Evolutionary conservation across 2,329 filamentous ascomycete species (phyloP).

Genomic region (Leptographium wingfieldii): DNA sequence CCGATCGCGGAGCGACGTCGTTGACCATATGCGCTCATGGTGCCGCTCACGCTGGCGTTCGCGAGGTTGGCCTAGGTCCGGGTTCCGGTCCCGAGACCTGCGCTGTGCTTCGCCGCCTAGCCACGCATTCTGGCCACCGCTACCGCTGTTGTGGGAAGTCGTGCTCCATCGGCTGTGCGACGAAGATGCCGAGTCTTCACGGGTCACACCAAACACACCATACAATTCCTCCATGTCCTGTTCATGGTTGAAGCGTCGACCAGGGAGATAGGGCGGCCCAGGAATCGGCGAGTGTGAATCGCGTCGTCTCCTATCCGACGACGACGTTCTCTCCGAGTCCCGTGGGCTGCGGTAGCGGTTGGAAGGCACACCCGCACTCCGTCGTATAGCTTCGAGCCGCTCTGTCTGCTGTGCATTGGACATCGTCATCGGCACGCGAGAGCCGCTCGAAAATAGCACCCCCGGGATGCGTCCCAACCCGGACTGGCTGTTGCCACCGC

Average conservation of each 20-base stretch:
- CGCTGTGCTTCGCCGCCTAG: background rate
- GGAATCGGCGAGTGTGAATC: constrained; percentile 1
- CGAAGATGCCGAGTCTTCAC: background rate
- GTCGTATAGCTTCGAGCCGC: background rate
- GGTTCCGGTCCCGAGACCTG: background rate
- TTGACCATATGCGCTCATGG: background rate
- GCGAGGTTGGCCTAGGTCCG: background rate
- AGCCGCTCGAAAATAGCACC: background rate
- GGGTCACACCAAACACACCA: background rate
- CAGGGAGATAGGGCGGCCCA: background rate
- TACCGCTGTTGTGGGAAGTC: background rate
- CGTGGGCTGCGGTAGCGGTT: constrained; percentile 1
- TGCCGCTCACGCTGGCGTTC: background rate
- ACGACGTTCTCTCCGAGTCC: background rate
- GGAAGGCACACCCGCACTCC: background rate
- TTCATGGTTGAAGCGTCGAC: background rate
- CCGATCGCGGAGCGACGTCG: background rate
- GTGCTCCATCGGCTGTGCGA: background rate
- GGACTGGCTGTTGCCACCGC: no score
- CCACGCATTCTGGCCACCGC: background rate
- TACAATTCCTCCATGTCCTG: background rate
- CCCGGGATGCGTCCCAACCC: no score
- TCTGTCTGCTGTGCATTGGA: background rate
- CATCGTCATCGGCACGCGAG: background rate
- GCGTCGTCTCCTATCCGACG: background rate